phyloP scores from a whole-genome alignment of 1,284 basidiomycete species.

The Tranzscheliella williamsii region DNA sequence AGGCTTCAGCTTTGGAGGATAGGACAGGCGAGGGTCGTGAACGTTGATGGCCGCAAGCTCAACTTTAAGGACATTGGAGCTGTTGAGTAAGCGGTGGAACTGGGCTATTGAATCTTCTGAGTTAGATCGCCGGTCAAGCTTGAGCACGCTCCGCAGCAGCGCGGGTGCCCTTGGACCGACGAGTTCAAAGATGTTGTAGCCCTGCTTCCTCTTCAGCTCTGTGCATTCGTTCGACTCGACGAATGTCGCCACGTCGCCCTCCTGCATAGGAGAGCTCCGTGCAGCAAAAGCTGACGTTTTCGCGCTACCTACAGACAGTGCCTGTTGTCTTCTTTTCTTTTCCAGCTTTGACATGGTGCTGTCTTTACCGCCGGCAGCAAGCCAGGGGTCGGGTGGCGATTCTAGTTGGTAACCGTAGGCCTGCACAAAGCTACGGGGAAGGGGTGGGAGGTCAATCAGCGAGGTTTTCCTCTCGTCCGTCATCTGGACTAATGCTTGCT shows the following conservation, averaged over 20 bases:
- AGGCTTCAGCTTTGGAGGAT: constrained; percentile 32
- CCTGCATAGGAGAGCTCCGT: no score
- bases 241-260: not conserved
- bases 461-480: constrained; percentile 19
- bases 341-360: constrained; percentile 23
- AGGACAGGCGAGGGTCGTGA: constrained; percentile 52
- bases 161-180: constrained; percentile 36
- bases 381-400: constrained; percentile 34
- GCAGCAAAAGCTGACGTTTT: not conserved
- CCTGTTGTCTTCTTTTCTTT: constrained; percentile 12
- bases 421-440: not conserved
- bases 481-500: constrained; percentile 15
- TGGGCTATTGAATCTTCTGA: not conserved
- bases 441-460: constrained; percentile 1
- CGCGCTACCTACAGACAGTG: not conserved
- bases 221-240: constrained; percentile 8
- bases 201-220: constrained; percentile 17
- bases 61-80: not conserved
- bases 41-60: constrained; percentile 28
- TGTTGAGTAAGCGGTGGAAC: constrained; percentile 5
- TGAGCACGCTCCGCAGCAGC: constrained; percentile 44
- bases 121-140: not conserved
- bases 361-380: constrained; percentile 41
- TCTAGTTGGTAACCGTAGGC: constrained; percentile 19
- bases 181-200: constrained; percentile 55